phyloP scores from a whole-genome alignment of 306 rosid genomes.

The Corylus avellana region DNA sequence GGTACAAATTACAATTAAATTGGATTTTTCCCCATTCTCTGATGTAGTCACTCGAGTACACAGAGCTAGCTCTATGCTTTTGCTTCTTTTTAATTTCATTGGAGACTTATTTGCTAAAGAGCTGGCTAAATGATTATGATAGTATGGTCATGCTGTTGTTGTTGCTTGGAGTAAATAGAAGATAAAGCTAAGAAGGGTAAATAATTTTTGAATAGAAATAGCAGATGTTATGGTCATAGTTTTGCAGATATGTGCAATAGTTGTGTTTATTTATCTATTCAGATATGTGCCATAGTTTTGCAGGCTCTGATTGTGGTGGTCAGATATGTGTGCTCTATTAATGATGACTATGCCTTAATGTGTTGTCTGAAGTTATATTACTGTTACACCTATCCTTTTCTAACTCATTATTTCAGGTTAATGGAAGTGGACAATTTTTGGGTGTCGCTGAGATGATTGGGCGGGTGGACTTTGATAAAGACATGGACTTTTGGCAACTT shows the following conservation, averaged over 20 bases:
- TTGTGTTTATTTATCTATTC: slow-evolving; percentile 16
- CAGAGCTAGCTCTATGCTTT: background rate
- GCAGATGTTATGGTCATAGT: background rate
- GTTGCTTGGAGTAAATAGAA: background rate
- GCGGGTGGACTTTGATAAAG: slow-evolving; percentile 69
- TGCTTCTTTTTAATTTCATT: background rate
- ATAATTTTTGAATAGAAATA: background rate
- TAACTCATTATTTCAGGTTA: slow-evolving; percentile 54
- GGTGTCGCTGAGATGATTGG: slow-evolving; percentile 89
- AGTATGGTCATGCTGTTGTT: background rate
- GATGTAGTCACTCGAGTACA: background rate
- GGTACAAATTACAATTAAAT: background rate
- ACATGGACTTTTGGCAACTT: slow-evolving; percentile 79
- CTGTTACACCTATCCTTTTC: background rate
- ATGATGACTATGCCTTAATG: background rate
- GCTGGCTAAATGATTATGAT: background rate
- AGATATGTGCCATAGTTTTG: background rate
- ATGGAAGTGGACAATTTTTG: slow-evolving; percentile 80
- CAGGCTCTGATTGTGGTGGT: slow-evolving; percentile 11
- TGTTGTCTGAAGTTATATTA: background rate
- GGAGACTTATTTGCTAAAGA: slow-evolving; percentile 1
- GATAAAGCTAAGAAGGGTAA: background rate
- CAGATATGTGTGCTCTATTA: background rate
- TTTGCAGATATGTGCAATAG: background rate
- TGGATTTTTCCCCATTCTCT: background rate